Evolutionary conservation across 2,329 filamentous ascomycete species (phyloP).

Genomic region (Periconia digitata): DNA sequence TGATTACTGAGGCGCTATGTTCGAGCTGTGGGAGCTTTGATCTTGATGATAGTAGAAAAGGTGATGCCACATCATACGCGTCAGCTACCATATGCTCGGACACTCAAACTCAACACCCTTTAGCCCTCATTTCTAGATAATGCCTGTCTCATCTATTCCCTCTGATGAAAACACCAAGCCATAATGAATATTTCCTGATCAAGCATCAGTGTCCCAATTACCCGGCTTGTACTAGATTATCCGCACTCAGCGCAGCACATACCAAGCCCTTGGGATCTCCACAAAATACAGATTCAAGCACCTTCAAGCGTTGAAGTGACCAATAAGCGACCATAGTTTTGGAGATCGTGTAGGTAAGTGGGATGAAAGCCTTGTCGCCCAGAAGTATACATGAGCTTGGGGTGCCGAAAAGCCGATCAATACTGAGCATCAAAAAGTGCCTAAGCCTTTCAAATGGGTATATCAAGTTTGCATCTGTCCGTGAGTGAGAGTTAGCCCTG

Average conservation of each 20-base stretch:
- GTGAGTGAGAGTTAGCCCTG: no score
- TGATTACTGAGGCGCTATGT: no score
- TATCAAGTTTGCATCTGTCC: no score
- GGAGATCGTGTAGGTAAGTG: not conserved
- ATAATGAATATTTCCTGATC: not conserved
- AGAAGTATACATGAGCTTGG: conserved; percentile 1
- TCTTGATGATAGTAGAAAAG: not conserved
- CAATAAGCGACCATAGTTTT: not conserved
- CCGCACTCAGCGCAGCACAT: not conserved
- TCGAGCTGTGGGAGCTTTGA: no score
- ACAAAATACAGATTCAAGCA: not conserved
- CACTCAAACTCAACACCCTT: no score
- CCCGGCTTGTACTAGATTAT: not conserved
- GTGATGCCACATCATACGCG: no score
- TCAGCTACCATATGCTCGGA: not conserved
- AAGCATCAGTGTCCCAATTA: not conserved
- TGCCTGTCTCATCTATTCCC: no score
- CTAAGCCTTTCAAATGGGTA: no score
- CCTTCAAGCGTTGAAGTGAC: not conserved
- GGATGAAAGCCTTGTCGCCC: not conserved
- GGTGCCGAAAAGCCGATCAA: no score
- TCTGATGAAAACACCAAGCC: no score
- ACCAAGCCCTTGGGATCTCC: not conserved
- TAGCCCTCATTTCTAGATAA: no score
- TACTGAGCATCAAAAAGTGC: no score